Base-by-base conservation (phyloP, 2,329 filamentous ascomycete genomes). In the Colletotrichum nymphaeae region DNA sequence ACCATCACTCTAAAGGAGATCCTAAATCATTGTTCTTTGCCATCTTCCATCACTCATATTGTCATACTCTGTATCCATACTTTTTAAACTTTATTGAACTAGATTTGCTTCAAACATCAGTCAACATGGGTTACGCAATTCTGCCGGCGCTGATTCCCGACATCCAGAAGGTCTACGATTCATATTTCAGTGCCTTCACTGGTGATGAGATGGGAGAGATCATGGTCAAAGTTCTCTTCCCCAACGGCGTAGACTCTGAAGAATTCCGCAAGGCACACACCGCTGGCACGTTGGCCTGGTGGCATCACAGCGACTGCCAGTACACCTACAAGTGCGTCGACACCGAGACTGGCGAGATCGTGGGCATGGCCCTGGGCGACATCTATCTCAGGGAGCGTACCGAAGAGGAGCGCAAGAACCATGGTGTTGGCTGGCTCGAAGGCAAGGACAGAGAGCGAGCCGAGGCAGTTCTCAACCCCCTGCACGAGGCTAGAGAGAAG, bases 311-410 rank as follows among this genome's bases (percentile, higher is more conserved):
- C 70, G 77, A 80, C 14, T 78, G 79, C 22, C 86, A 87, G 70
- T 86, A 87, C 77, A 88, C 85, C 5, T 79, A 84, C 73, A 88
- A 88, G 78, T 86, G 83, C 49, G 79, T 87, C 28, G 86, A 88
- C 73, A 83, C 81, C 8, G 80, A 81, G 4, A 84, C 81, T 1
- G 82, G 83, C 8, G 81, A 84, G 42, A 83, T 87, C 26, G 79
- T 86, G 24, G 86, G 86, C 57, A 87, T 88, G 83, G 85, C 81
- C 1, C 80, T 88, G 22, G 84, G 82, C 74, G 84, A 88, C 69
- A 79, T 85, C 7, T 85, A 85, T 74, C 73, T 85, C 62, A 74
- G 76, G 16, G 77, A 81, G 75, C 78, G 83, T 30, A 79, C 79
- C 9, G 80, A 82, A 5, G 84, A 85, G 68, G 84, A 87, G 75